Base-by-base conservation (phyloP, 2,329 filamentous ascomycete genomes). In the Neopestalotiopsis sp. region DNA sequence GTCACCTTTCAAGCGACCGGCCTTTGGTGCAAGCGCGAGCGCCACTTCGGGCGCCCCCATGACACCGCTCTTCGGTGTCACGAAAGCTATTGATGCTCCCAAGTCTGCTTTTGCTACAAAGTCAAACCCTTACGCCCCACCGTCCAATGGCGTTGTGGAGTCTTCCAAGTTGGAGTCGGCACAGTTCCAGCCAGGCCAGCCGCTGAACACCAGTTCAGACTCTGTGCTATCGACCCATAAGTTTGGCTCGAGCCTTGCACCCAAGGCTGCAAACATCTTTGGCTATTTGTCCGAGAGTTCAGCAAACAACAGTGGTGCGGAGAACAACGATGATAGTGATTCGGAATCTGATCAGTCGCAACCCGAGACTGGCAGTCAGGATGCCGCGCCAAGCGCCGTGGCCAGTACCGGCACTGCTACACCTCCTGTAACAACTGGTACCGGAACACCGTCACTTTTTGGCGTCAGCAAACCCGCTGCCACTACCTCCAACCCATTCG, bases 221-320 rank as follows among this genome's bases (percentile, higher is more conserved):
- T 79, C 77, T 4, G 72, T 78, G 14, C 69, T 79, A 20, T 70
- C 71, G 1, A 66, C 59, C 6, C 74, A 76, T 40, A 75, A 77
- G 68, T 58, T 73, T 64, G 74, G 70, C 10, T 72, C 73, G n/a
- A 68, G 69, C 9, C 74, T 76, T 34, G 59, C 77, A 1, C 67
- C 76, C 30, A 76, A 72, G 17, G 74, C 77, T 57, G 73, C 78
- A 61, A 90, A 90, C 74, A 89, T 90, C 64, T 91, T 91, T 74
- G 85, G 84, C 30, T 87, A 90, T 72, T 82, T 90, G 7, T 90
- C 88, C 1, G 87, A 88, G 40, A 88, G 86, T 72, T 87, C 86
- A 14, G 81, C 84, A 56, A 87, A 87, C 76, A 87, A 84, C 65
- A 89, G 87, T 71, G 85, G 84, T 1, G 81, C 83, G 45, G 83